Conservation (phyloP, 805 yeast genomes). For the Hanseniaspora singularis region DNA sequence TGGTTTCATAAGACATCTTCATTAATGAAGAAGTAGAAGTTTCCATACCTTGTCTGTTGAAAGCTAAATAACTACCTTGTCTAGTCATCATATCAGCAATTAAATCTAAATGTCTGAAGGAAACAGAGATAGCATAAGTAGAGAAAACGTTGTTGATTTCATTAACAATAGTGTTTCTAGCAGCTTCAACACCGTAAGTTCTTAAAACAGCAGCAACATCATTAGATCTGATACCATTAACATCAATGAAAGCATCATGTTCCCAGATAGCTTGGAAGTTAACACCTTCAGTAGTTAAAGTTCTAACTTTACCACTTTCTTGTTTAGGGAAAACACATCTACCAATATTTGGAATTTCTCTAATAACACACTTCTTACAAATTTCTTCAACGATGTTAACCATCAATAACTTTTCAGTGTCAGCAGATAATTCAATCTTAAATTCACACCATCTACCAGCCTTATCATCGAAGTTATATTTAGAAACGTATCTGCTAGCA, state of each 20-base stretch:
- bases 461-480: constrained; percentile 81
- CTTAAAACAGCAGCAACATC: constrained; percentile 82
- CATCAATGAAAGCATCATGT: constrained; percentile 83
- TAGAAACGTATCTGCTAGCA: constrained; percentile 58
- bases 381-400: constrained; percentile 89
- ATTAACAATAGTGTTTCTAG: constrained; percentile 90
- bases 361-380: constrained; percentile 79
- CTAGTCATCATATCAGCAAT: constrained; percentile 99
- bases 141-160: constrained; percentile 94
- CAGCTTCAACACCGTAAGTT: constrained; percentile 98
- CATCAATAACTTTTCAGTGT: constrained; percentile 88
- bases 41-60: constrained; percentile 97
- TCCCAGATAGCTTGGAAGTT: constrained; percentile 98
- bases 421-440: constrained; percentile 68
- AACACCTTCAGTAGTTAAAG: constrained; percentile 92
- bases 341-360: constrained; percentile 83
- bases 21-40: constrained; percentile 87
- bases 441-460: constrained; percentile 89
- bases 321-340: constrained; percentile 79
- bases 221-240: constrained; percentile 79
- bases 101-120: constrained; percentile 86
- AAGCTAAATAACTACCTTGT: constrained; percentile 92
- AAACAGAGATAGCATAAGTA: constrained; percentile 88
- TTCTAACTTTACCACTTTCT: constrained; percentile 46
- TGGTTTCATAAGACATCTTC: constrained; percentile 98